These are phyloP conservation scores for Globisporangium alternatum DNA, from an alignment of 352 stramenopile genomes.

Conservation along the genomic window DNA sequence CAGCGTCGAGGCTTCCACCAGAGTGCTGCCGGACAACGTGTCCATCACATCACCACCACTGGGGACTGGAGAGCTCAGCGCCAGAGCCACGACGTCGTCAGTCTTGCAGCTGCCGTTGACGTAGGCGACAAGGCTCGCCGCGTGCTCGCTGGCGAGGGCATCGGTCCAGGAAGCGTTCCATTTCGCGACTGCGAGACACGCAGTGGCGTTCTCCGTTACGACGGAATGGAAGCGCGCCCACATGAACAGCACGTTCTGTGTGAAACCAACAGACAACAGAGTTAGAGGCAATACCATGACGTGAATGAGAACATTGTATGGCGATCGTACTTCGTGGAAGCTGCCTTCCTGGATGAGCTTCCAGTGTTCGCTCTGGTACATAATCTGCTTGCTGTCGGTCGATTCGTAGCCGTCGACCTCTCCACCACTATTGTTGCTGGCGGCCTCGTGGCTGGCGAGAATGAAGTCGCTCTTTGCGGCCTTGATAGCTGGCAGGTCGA, in stretches of 20 bases:
- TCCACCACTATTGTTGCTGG: neutral
- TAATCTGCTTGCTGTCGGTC: constrained; percentile 10
- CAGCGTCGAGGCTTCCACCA: constrained; percentile 19
- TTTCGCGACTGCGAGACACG: constrained; percentile 28
- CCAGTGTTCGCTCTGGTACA: constrained; percentile 18
- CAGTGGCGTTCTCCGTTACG: neutral
- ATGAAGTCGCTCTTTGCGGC: constrained; percentile 19
- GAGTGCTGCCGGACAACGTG: constrained; percentile 17
- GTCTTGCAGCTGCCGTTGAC: constrained; percentile 14
- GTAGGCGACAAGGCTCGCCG: constrained; percentile 1
- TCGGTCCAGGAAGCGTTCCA: constrained; percentile 25
- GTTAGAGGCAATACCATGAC: neutral
- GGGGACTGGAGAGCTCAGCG: constrained; percentile 23
- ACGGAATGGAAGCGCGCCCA: constrained; percentile 32
- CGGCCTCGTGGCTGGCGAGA: neutral
- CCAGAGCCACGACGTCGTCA: constrained; percentile 31
- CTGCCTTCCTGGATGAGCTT: constrained; percentile 17
- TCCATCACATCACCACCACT: constrained; percentile 7
- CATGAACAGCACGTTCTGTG: constrained; percentile 16
- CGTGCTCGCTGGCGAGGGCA: neutral
- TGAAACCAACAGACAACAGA: neutral
- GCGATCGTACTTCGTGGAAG: constrained; percentile 12
- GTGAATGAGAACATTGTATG: neutral
- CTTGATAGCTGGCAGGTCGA: neutral
- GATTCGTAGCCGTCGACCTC: constrained; percentile 3